Base-by-base conservation (phyloP, 192 early-diverging fungal species). In the Coemansia sp. region DNA sequence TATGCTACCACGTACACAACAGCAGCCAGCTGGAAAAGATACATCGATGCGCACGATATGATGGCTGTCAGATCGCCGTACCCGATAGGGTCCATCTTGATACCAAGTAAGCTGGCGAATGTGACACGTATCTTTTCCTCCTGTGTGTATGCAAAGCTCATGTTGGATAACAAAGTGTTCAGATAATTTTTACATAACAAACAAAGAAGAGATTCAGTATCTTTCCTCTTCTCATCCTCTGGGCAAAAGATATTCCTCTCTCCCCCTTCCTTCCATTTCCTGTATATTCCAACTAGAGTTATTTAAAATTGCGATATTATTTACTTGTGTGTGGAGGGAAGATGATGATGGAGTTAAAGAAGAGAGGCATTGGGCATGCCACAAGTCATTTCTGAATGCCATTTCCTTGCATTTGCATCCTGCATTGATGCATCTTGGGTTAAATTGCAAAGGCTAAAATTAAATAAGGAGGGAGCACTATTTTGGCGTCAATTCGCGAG, bases 81-180 rank as follows among this genome's bases (percentile, higher is more conserved):
- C 13, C 75, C 67, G 4, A 79, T 79, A 11, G 41, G 65, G n/a
- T 79, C 76, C 7, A 70, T 14, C 2, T 56, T 19, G 4, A 69
- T 33, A 6, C 76, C 76, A 4, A 69, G 6, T 6, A 79, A 0
- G 19, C 64, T 66, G 25, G 70, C 71, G 13, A 66, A 10, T 4
- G 38, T 7, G 9, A 79, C 76, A 10, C 76, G 70, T 17, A 66
- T 15, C 50, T 64, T 63, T 57, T 79, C 76, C 31, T 55, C 45
- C 6, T 66, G 45, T 13, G 70, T 73, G 29, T 29, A 67, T 34
- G 40, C 67, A 38, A 79, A 79, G 4, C 67, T 67, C 76, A 79
- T 78, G 17, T 17, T 4, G 15, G 13, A 17, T n/a, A n/a, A n/a
- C n/a, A n/a, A n/a, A n/a, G n/a, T n/a, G n/a, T n/a, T n/a, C n/a